phyloP scores from a whole-genome alignment of 202 grass and related monocot species.

The Musa balbisiana region DNA sequence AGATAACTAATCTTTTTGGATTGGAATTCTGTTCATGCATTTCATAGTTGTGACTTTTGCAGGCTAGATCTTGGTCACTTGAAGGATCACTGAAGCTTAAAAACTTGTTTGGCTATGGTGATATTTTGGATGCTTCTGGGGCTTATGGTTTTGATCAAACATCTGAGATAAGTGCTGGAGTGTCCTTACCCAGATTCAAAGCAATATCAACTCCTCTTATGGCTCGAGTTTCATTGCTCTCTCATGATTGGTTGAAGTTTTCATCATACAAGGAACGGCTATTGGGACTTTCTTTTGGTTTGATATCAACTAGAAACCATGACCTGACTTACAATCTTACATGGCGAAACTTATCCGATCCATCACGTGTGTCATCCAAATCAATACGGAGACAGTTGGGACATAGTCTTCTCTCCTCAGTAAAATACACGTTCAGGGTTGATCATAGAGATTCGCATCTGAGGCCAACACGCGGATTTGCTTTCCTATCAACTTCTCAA shows the following conservation, averaged over 20 bases:
- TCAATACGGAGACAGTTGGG: slow-evolving; percentile 73
- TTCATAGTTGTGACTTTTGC: not conserved
- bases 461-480: slow-evolving; percentile 65
- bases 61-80: slow-evolving; percentile 60
- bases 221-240: slow-evolving; percentile 45
- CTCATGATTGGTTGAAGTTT: slow-evolving; percentile 75
- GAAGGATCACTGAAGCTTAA: slow-evolving; percentile 65
- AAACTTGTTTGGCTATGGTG: slow-evolving; percentile 69
- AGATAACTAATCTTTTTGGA: no score
- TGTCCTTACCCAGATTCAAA: slow-evolving; percentile 61
- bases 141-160: slow-evolving; percentile 59
- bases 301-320: slow-evolving; percentile 50
- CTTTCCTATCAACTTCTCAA: slow-evolving; percentile 61
- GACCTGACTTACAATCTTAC: slow-evolving; percentile 62
- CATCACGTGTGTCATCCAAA: slow-evolving; percentile 52
- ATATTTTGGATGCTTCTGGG: slow-evolving; percentile 79
- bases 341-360: slow-evolving; percentile 64
- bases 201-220: slow-evolving; percentile 54
- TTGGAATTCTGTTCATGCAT: no score
- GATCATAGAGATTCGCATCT: slow-evolving; percentile 62
- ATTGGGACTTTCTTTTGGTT: slow-evolving; percentile 50
- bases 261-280: slow-evolving; percentile 74
- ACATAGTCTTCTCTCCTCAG: slow-evolving; percentile 67
- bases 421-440: slow-evolving; percentile 66
- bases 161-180: slow-evolving; percentile 49